A percentile compares a stretch with the other conserved stretches of the same genome.
Conservation (phyloP, 352 stramenopile species). For the Phytopythium kandeliae region DNA sequence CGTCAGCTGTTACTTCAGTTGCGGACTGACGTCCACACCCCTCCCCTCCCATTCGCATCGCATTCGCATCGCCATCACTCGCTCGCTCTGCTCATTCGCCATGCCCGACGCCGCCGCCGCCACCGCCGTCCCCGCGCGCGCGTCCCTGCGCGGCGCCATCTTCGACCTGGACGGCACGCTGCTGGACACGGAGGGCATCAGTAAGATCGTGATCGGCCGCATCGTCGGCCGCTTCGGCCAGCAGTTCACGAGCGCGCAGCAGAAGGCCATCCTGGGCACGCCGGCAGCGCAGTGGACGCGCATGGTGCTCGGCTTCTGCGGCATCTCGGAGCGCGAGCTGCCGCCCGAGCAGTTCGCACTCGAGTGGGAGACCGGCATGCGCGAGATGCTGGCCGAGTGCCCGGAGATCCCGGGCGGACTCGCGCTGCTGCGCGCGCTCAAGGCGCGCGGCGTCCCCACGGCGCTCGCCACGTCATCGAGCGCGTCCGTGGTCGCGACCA, state of each 20-base stretch:
- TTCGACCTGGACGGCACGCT: slow-evolving; percentile 84
- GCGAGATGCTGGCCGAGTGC: slow-evolving; percentile 44
- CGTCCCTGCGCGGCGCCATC: slow-evolving; percentile 39
- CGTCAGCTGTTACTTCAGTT: slow-evolving; percentile 1
- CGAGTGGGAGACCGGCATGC: slow-evolving; percentile 60
- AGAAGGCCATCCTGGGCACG: slow-evolving; percentile 72
- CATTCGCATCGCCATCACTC: background rate
- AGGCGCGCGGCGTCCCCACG: slow-evolving; percentile 47
- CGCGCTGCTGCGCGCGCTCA: slow-evolving; percentile 37
- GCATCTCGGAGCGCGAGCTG: slow-evolving; percentile 27
- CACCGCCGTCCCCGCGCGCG: slow-evolving; percentile 8
- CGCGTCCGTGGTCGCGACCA: slow-evolving; percentile 50
- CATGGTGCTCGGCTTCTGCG: slow-evolving; percentile 47
- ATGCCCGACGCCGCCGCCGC: slow-evolving; percentile 5
- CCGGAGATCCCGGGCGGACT: slow-evolving; percentile 48
- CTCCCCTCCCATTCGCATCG: background rate
- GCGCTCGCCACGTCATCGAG: slow-evolving; percentile 74
- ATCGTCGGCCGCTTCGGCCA: slow-evolving; percentile 50
- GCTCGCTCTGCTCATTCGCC: background rate
- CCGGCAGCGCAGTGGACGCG: slow-evolving; percentile 64
- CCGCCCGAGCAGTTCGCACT: slow-evolving; percentile 47
- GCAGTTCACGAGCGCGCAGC: slow-evolving; percentile 49
- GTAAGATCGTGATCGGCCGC: slow-evolving; percentile 47
- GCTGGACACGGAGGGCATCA: slow-evolving; percentile 77
- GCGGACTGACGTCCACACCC: too few relatives aligned